Conservation (phyloP, 257 asterid genomes). For the Ophiorrhiza pumila region DNA sequence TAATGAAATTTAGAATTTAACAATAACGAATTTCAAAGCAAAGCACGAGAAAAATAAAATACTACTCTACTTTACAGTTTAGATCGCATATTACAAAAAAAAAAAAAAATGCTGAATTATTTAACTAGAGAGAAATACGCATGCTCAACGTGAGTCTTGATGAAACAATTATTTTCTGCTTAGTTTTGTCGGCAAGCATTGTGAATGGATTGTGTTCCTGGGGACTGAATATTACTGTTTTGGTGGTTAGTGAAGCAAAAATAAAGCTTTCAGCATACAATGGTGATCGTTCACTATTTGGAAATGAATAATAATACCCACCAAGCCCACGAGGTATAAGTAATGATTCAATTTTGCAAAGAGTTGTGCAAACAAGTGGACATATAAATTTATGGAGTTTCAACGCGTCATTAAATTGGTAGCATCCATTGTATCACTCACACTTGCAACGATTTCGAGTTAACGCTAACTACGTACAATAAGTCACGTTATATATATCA, state of each 20-base stretch:
- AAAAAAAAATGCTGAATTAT: neutral
- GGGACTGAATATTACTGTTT: too few species aligned
- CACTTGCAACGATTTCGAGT: too few species aligned
- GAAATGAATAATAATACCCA: neutral
- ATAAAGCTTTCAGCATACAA: too few species aligned
- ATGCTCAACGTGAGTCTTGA: neutral
- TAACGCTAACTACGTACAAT: too few species aligned
- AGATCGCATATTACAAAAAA: too few species aligned
- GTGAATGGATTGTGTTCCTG: neutral
- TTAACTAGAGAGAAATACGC: neutral
- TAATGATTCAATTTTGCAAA: neutral
- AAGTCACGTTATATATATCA: too few species aligned
- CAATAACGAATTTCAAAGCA: too few species aligned
- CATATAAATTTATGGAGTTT: neutral
- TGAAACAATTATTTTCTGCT: neutral
- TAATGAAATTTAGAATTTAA: too few species aligned
- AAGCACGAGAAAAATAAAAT: too few species aligned
- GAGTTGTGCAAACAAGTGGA: neutral
- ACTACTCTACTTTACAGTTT: too few species aligned
- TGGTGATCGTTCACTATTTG: neutral
- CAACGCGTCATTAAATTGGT: neutral
- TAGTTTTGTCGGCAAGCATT: neutral
- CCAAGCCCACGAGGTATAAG: slow-evolving; percentile 3
- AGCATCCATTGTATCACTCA: too few species aligned
- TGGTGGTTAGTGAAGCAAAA: too few species aligned